Evolutionary conservation across 2,329 filamentous ascomycete species (phyloP).

Genomic region (Nigrograna mackinnonii): DNA sequence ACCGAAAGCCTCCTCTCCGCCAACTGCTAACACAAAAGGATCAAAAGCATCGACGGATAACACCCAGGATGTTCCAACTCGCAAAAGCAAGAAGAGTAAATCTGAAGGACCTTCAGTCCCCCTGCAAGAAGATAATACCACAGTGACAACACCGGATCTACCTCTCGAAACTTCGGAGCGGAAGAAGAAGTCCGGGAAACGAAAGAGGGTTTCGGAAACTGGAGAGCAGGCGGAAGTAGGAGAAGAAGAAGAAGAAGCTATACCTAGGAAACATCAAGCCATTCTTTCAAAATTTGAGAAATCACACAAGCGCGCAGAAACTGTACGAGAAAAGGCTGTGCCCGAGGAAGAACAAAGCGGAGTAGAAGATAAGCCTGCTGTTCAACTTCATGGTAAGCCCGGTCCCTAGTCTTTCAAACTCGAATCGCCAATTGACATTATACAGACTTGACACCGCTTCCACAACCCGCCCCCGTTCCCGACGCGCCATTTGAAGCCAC

Average conservation of each 20-base stretch:
- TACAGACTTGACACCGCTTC: constrained; percentile 74
- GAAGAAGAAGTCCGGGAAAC: constrained; percentile 34
- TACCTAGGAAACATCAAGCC: constrained; percentile 39
- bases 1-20: no score
- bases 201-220: constrained; percentile 31
- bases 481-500: constrained; percentile 62
- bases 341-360: constrained; percentile 11
- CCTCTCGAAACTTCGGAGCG: constrained; percentile 11
- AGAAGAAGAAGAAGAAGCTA: constrained; percentile 30
- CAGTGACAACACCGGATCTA: background rate
- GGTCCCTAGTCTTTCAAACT: background rate
- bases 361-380: constrained; percentile 19
- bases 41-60: no score
- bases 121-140: background rate
- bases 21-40: no score
- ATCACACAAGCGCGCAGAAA: constrained; percentile 31
- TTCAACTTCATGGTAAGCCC: constrained; percentile 55
- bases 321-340: constrained; percentile 13
- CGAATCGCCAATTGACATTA: background rate
- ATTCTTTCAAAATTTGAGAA: constrained; percentile 53
- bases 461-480: constrained; percentile 70
- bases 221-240: constrained; percentile 21
- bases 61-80: no score
- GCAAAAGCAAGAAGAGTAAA: no score
- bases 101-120: no score